Evolutionary conservation across 2,329 filamentous ascomycete species (phyloP).

Genomic region (Herpotrichia juniperi): DNA sequence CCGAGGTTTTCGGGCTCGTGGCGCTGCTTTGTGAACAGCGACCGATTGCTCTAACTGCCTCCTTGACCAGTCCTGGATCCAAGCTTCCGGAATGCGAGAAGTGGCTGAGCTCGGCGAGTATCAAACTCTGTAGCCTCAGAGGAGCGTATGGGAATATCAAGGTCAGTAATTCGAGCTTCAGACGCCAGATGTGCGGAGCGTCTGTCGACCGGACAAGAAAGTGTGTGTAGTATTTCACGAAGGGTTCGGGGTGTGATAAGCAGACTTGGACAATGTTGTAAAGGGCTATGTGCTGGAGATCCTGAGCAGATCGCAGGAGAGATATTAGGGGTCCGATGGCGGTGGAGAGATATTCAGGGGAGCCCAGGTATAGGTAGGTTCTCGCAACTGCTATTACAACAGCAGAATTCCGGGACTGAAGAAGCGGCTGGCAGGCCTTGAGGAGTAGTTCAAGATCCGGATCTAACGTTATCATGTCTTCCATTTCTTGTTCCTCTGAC

Average conservation of each 20-base stretch:
- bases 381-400: conserved; percentile 88
- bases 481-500: conserved; percentile 54
- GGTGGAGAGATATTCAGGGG: conserved; percentile 72
- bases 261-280: conserved; percentile 97
- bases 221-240: conserved; percentile 85
- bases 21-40: conserved; percentile 77
- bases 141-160: conserved; percentile 87
- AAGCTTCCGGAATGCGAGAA: conserved; percentile 87
- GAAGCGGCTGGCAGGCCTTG: conserved; percentile 78
- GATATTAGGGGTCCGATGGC: conserved; percentile 86
- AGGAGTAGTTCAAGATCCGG: conserved; percentile 83
- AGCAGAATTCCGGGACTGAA: conserved; percentile 91
- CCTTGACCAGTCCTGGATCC: conserved; percentile 79
- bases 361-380: conserved; percentile 85
- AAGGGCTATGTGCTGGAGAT: conserved; percentile 87
- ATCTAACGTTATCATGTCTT: conserved; percentile 70
- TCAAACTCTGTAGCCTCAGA: conserved; percentile 77
- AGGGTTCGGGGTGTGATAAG: conserved; percentile 74
- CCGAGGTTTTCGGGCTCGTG: conserved; percentile 55
- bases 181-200: conserved; percentile 79
- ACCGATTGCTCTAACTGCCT: conserved; percentile 91
- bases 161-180: conserved; percentile 91
- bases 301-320: conserved; percentile 80
- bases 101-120: conserved; percentile 91
- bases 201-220: conserved; percentile 87